phyloP scores from a whole-genome alignment of 768 basidiomycete genomes.

The Clavaria fumosa region DNA sequence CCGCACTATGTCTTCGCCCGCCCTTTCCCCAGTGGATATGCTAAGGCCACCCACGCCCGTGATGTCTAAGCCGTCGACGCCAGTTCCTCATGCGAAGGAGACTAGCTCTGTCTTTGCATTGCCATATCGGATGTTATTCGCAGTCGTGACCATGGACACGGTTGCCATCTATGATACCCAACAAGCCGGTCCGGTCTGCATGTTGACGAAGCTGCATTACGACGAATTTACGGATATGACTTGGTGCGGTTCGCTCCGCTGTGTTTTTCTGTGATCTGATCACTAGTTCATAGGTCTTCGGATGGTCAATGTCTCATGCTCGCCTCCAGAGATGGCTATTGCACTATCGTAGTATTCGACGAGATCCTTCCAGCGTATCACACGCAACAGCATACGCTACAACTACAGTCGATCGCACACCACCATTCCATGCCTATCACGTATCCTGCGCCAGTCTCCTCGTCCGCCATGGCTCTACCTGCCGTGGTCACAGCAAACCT shows the following conservation, averaged over 20 bases:
- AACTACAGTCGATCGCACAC: constrained; percentile 82
- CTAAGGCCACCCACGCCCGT: constrained; percentile 45
- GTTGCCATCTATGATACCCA: constrained; percentile 95
- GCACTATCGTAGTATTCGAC: constrained; percentile 89
- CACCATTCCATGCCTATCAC: constrained; percentile 50
- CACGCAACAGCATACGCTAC: constrained; percentile 82
- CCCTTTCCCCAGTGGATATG: constrained; percentile 37
- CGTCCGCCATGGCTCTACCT: constrained; percentile 19
- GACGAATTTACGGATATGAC: constrained; percentile 95
- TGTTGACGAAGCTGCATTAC: constrained; percentile 90
- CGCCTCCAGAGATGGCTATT: constrained; percentile 91
- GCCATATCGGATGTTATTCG: constrained; percentile 88
- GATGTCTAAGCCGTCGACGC: constrained; percentile 38
- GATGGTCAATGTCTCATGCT: constrained; percentile 90
- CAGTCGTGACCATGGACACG: constrained; percentile 93
- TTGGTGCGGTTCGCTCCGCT: constrained; percentile 45
- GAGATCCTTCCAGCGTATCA: constrained; percentile 81
- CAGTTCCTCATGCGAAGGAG: constrained; percentile 19
- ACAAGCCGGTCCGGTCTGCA: constrained; percentile 79
- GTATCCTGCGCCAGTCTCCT: constrained; percentile 25
- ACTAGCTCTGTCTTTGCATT: constrained; percentile 69
- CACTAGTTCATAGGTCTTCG: constrained; percentile 52
- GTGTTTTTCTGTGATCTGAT: background rate
- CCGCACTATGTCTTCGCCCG: constrained; percentile 31
- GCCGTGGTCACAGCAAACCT: constrained; percentile 12